A percentile compares a stretch with the other conserved stretches of the same genome.
Evolutionary conservation across 1,284 basidiomycete species (phyloP).

Genomic region (Rhizoctonia solani): DNA sequence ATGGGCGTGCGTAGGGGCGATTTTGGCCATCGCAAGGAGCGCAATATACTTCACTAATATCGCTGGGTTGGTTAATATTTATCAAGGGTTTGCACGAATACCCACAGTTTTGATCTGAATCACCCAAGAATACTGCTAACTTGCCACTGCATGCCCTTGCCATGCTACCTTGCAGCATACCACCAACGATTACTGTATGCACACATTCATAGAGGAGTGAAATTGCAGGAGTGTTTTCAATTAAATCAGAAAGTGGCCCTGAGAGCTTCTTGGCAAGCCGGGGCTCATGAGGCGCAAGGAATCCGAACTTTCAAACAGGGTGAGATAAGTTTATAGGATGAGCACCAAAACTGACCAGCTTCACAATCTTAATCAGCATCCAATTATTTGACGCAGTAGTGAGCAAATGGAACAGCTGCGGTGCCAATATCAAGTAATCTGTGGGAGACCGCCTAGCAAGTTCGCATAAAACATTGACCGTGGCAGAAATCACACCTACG

Average conservation of each 20-base stretch:
- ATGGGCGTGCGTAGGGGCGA: conserved; percentile 89
- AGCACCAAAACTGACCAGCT: conserved; percentile 67
- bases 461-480: conserved; percentile 95
- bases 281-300: conserved; percentile 87
- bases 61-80: conserved; percentile 32
- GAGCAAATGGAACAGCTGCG: conserved; percentile 92
- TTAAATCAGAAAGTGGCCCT: conserved; percentile 90
- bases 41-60: conserved; percentile 92
- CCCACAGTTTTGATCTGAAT: conserved; percentile 92
- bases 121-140: conserved; percentile 87
- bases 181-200: conserved; percentile 95
- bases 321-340: neutral
- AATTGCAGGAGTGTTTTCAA: conserved; percentile 94
- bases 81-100: conserved; percentile 21
- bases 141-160: conserved; percentile 93
- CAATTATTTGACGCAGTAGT: conserved; percentile 97
- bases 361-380: conserved; percentile 99
- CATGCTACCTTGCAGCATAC: conserved; percentile 85
- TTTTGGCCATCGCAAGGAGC: conserved; percentile 91
- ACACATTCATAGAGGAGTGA: conserved; percentile 98
- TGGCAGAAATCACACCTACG: conserved; percentile 88
- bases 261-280: conserved; percentile 93
- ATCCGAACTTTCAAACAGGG: conserved; percentile 72
- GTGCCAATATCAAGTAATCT: conserved; percentile 83
- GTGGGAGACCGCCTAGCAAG: conserved; percentile 77